Base-by-base conservation (phyloP, 495 filamentous ascomycete species). In the Darksidea phi region DNA sequence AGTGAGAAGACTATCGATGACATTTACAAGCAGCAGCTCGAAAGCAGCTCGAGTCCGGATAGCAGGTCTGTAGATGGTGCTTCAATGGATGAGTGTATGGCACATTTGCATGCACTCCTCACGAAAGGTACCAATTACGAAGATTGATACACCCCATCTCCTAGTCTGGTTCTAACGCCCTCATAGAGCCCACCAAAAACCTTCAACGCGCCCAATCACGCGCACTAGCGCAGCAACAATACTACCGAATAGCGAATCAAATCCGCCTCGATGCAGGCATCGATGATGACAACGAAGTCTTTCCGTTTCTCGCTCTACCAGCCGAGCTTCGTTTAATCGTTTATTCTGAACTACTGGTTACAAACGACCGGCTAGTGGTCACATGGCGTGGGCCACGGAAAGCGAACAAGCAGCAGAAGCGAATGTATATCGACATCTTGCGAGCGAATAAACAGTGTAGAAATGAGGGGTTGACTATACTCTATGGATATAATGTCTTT, bases 401-500 rank as follows among this genome's bases (percentile, higher is more conserved):
- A 23, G 46, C 37, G 34, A 32, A 11, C 26, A 59, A 57, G 47
- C 50, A 51, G 48, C 60, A 63, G 54, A 64, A 50, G 55, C 13
- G 25, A 25, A 57, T 59, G 18, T 52, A 54, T 18, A 54, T 38
- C 23, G 42, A 10, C 1, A 59, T 64, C 20, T 21, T 64, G 49
- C 12, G 32, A 38, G 54, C 48, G 3, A 54, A 36, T 21, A 59
- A 54, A 41, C 24, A 41, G 26, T 54, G 53, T 32, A 1, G 6
- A 8, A 20, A 49, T 13, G 61, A 64, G 25, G 61, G 54, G 5
- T 1, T 38, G 37, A 23, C 0, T 18, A 48, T 59, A 17, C 43
- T 64, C 3, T 64, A 64, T 26, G 61, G 61, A n/a, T 37, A 59
- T 7, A 64, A 64, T 20, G 17, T 64, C 7, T 64, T 64, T 46